Evolutionary conservation across 495 filamentous ascomycete genomes (phyloP).

Genomic region (Penicillium coprophilum): DNA sequence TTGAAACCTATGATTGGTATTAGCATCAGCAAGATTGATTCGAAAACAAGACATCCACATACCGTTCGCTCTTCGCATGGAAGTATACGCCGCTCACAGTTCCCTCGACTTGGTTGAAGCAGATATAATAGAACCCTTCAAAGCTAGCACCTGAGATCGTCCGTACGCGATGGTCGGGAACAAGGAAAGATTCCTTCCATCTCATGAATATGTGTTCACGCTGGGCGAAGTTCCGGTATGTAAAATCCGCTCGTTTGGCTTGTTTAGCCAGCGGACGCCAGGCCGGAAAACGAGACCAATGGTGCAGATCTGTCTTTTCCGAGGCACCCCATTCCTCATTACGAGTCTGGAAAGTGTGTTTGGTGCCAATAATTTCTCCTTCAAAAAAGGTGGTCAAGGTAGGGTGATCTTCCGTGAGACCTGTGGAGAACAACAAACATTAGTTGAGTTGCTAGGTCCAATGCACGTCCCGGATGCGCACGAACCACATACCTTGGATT

Average conservation of each 20-base stretch:
- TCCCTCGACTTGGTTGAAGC: slow-evolving; percentile 89
- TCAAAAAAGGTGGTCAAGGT: slow-evolving; percentile 98
- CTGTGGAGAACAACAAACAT: slow-evolving; percentile 42
- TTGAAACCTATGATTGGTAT: slow-evolving; percentile 64
- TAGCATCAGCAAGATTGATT: slow-evolving; percentile 7
- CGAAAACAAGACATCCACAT: slow-evolving; percentile 34
- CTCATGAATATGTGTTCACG: slow-evolving; percentile 97
- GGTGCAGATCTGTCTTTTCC: slow-evolving; percentile 88
- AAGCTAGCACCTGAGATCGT: slow-evolving; percentile 94
- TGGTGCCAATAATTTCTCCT: slow-evolving; percentile 95
- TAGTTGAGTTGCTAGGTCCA: slow-evolving; percentile 16
- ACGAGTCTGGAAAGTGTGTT: slow-evolving; percentile 88
- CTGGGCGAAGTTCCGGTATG: slow-evolving; percentile 65
- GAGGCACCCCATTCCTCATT: slow-evolving; percentile 89
- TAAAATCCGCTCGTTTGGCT: slow-evolving; percentile 74
- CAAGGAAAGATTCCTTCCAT: slow-evolving; percentile 98
- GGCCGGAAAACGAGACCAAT: slow-evolving; percentile 88
- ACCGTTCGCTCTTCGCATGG: slow-evolving; percentile 96
- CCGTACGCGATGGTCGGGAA: slow-evolving; percentile 88
- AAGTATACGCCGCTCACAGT: slow-evolving; percentile 93
- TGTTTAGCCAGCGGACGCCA: slow-evolving; percentile 78
- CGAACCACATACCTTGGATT: slow-evolving; percentile 75
- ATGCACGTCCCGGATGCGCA: slow-evolving; percentile 15
- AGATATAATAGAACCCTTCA: slow-evolving; percentile 99
- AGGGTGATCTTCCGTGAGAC: slow-evolving; percentile 91